Percentiles rank a stretch among this genome's conserved stretches.
Evolutionary conservation across 129 eudicot species (phyloP).

Genomic region (Cynara cardunculus): DNA sequence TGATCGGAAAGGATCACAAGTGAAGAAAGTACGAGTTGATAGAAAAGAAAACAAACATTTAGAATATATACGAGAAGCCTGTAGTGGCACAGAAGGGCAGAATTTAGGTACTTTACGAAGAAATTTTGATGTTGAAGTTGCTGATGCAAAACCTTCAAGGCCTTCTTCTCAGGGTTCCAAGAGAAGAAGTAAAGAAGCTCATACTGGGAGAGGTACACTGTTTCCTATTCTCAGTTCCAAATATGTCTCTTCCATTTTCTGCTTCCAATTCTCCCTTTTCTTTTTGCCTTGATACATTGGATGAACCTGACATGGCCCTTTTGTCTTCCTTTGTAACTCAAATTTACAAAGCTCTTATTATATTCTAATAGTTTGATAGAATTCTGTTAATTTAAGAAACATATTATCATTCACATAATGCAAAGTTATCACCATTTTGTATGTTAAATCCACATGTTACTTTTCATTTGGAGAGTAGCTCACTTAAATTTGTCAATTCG

Average conservation of each 20-base stretch:
- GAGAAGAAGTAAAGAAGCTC: slow-evolving; percentile 72
- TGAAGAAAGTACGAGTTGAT: slow-evolving; percentile 46
- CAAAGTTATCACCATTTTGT: slow-evolving; percentile 8
- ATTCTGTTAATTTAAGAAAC: not conserved
- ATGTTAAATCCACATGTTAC: not conserved
- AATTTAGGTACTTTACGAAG: slow-evolving; percentile 41
- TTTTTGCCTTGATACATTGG: not conserved
- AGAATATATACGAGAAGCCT: slow-evolving; percentile 77
- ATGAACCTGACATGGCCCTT: not conserved
- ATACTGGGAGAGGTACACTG: slow-evolving; percentile 49
- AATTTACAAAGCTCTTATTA: not conserved
- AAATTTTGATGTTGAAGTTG: slow-evolving; percentile 39
- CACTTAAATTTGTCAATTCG: not conserved
- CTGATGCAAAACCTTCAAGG: slow-evolving; percentile 46
- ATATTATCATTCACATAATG: not conserved
- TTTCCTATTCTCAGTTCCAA: not conserved
- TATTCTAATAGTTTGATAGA: not conserved
- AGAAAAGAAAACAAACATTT: slow-evolving; percentile 37
- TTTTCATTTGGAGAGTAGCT: not conserved
- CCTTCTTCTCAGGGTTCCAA: slow-evolving; percentile 53
- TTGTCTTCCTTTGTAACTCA: not conserved
- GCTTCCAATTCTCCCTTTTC: not conserved
- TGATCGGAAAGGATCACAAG: slow-evolving; percentile 40
- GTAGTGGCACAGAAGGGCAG: slow-evolving; percentile 90
- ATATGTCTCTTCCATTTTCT: slow-evolving; percentile 7